Conservation (phyloP, 2,329 filamentous ascomycete genomes). For the Nakataea oryzae region DNA sequence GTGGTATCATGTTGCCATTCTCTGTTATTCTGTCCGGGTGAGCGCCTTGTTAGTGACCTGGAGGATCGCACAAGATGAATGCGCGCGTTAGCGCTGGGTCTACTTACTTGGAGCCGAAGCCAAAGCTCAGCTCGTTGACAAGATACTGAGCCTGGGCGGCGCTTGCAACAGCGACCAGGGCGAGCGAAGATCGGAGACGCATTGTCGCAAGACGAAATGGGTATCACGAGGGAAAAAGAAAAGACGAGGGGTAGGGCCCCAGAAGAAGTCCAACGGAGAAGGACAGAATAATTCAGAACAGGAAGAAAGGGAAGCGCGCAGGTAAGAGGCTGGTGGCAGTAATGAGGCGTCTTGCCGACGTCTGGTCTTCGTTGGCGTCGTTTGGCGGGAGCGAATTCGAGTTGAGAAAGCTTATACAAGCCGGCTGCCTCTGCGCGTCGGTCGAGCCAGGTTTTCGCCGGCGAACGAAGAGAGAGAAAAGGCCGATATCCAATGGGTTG, state of each 20-base stretch:
- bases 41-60: background rate
- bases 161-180: conserved; percentile 15
- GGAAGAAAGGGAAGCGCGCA: background rate
- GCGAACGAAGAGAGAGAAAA: background rate
- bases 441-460: too few relatives aligned
- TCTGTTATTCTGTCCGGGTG: background rate
- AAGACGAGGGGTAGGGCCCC: background rate
- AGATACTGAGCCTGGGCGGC: conserved; percentile 52
- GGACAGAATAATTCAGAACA: background rate
- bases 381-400: too few relatives aligned
- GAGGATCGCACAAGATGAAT: background rate
- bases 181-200: conserved; percentile 9
- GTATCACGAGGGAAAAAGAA: background rate
- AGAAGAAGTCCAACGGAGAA: background rate
- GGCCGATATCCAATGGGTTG: background rate
- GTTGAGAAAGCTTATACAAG: too few relatives aligned
- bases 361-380: too few relatives aligned
- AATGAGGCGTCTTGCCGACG: too few relatives aligned
- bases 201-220: conserved; percentile 4
- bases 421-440: too few relatives aligned
- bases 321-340: too few relatives aligned
- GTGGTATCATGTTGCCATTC: conserved; percentile 26
- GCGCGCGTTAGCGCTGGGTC: background rate
- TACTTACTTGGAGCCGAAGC: conserved; percentile 51
- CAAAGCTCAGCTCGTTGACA: conserved; percentile 69